phyloP scores from a whole-genome alignment of 2,329 filamentous ascomycete genomes.

The Coniochaeta sp. region DNA sequence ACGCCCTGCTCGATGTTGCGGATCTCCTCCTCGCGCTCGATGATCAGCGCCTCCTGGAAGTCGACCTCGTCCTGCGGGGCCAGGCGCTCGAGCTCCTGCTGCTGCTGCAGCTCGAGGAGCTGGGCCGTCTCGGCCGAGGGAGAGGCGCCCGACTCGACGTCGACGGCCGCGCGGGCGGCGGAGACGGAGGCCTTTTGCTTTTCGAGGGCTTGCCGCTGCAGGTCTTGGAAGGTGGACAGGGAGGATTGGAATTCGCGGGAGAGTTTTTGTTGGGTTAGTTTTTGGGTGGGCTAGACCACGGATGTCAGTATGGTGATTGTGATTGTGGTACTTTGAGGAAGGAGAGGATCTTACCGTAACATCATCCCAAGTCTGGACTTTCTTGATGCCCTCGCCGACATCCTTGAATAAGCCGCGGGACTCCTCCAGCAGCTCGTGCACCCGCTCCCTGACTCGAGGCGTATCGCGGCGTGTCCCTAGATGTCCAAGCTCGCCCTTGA shows the following conservation, averaged over 20 bases:
- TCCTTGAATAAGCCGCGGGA: slow-evolving; percentile 82
- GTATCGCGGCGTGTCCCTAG: slow-evolving; percentile 89
- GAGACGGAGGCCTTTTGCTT: slow-evolving; percentile 83
- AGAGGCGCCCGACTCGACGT: slow-evolving; percentile 37
- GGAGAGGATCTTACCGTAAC: slow-evolving; percentile 53
- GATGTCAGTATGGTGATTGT: background rate
- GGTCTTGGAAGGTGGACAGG: slow-evolving; percentile 80
- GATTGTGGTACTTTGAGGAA: background rate
- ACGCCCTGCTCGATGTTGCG: slow-evolving; percentile 96
- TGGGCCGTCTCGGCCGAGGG: slow-evolving; percentile 13
- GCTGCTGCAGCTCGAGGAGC: slow-evolving; percentile 40
- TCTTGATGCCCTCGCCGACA: slow-evolving; percentile 89
- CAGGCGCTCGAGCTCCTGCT: slow-evolving; percentile 71
- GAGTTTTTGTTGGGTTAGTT: slow-evolving; percentile 92
- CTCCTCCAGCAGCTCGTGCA: slow-evolving; percentile 81
- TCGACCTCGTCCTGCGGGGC: slow-evolving; percentile 93
- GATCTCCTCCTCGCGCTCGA: slow-evolving; percentile 94
- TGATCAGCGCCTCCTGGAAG: slow-evolving; percentile 91
- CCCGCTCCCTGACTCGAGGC: slow-evolving; percentile 80
- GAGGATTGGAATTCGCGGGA: slow-evolving; percentile 87
- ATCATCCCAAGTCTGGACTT: slow-evolving; percentile 79
- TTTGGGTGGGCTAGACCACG: slow-evolving; percentile 71
- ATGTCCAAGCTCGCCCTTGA: slow-evolving; percentile 76
- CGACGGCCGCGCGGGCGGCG: slow-evolving; percentile 73
- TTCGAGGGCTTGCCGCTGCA: slow-evolving; percentile 86